Evolutionary conservation across 352 stramenopile species (phyloP).

Genomic region (Globisporangium barbulae): DNA sequence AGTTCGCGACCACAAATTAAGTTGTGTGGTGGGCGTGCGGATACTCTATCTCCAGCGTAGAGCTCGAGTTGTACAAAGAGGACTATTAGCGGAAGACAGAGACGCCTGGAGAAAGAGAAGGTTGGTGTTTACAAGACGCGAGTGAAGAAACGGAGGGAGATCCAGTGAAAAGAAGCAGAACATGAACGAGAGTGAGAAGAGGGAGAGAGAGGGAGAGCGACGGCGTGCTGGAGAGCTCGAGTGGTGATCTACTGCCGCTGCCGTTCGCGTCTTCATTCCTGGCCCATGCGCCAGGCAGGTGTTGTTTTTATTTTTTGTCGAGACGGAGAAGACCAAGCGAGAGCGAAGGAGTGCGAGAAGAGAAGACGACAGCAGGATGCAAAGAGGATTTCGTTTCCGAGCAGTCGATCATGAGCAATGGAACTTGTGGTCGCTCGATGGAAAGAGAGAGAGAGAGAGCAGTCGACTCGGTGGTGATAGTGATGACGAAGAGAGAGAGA

Average conservation of each 20-base stretch:
- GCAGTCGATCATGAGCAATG: constrained; percentile 26
- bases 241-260: neutral
- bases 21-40: neutral
- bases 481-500: constrained; percentile 3
- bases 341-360: neutral
- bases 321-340: constrained; percentile 24
- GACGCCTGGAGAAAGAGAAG: neutral
- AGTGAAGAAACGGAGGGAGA: constrained; percentile 10
- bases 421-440: constrained; percentile 32
- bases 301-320: constrained; percentile 20
- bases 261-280: constrained; percentile 5
- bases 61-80: neutral
- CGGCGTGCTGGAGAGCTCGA: neutral
- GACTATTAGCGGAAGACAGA: neutral
- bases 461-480: neutral
- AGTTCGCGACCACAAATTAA: constrained; percentile 54
- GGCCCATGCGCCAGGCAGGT: constrained; percentile 13
- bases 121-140: no score
- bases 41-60: neutral
- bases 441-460: neutral
- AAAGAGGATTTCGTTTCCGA: neutral
- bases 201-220: constrained; percentile 1
- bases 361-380: neutral
- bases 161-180: constrained; percentile 2
- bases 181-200: neutral